Percentiles rank a stretch among this genome's conserved stretches.
Evolutionary conservation across 352 stramenopile species (phyloP).

Genomic region (Phytophthora palmivora): DNA sequence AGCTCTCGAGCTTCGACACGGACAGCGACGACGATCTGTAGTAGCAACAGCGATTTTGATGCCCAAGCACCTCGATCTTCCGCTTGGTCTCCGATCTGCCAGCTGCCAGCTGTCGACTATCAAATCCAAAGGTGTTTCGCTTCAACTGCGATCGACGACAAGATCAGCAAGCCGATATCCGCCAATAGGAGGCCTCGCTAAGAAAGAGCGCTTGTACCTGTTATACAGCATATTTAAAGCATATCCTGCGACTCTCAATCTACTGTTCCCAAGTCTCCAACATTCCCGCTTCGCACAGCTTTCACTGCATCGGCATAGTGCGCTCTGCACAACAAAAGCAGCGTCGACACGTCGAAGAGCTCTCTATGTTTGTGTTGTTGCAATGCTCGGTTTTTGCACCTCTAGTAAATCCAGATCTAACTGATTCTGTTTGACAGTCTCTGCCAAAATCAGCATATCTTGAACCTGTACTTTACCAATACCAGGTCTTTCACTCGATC

Average conservation of each 20-base stretch:
- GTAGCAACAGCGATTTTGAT: conserved; percentile 2
- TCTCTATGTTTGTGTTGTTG: conserved; percentile 14
- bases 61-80: not conserved
- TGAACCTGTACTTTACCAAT: not conserved
- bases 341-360: conserved; percentile 28
- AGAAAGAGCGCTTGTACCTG: conserved; percentile 2
- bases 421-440: conserved; percentile 8
- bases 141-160: conserved; percentile 29
- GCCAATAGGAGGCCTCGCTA: not conserved
- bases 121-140: conserved; percentile 5
- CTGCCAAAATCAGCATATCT: not conserved
- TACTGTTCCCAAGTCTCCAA: not conserved
- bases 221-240: conserved; percentile 9
- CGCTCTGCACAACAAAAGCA: not conserved
- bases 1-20: conserved; percentile 54
- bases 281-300: not conserved
- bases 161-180: not conserved
- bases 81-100: conserved; percentile 9
- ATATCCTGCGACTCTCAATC: not conserved
- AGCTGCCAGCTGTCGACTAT: conserved; percentile 21
- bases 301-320: not conserved
- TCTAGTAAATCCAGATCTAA: conserved; percentile 16
- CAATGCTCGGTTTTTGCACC: conserved; percentile 10
- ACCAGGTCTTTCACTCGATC: not conserved
- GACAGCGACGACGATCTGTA: conserved; percentile 48